Evolutionary conservation across 2,329 filamentous ascomycete species (phyloP), one percentile per base, ranked within the genome.

Genomic region (Clarireedia hainanense): DNA sequence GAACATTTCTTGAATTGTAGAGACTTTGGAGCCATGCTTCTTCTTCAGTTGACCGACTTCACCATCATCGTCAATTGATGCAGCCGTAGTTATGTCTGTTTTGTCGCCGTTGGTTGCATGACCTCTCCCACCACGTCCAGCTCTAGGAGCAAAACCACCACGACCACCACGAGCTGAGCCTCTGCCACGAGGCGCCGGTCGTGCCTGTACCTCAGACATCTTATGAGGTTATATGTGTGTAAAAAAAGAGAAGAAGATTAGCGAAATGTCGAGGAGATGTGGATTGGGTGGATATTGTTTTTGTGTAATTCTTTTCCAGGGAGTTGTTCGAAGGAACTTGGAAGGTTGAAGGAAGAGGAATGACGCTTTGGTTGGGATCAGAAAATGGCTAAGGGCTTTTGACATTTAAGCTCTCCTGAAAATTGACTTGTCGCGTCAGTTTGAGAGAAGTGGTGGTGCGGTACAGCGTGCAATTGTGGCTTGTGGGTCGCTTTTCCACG

Each of bases 41-140:
- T 89, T 91, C 81, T 95, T 95, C 70, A 97, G 84, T 74, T 95
- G 84, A 69, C 87, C 89, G 64, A 97, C 81, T 73, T 96, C 91
- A 72, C 89, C 88, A 72, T 95, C 86, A 68, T 97, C 91, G 43
- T 86, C 83, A 61, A 87, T 80, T 69, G 76, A 72, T 64, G 75
- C 76, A 67, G 80, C 76, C 69, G 85, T 80, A 70, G 78, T 74
- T 61, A 72, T 67, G 69, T 82, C 66, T 79, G 74, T 75, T 72
- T 83, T 81, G 71, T 90, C 84, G 74, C 88, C 86, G 72, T 95
- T 95, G 72, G 83, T 78, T 73, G 81, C 77, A 68, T 80, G 75
- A 70, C 76, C 74, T 75, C 82, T 78, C 69, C 80, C 78, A 68
- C 86, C 87, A 73, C 88, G 84, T 69, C 83, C 83, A 72, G 84